phyloP scores from a whole-genome alignment of 2,329 filamentous ascomycete species.

The Coniochaeta sp. region DNA sequence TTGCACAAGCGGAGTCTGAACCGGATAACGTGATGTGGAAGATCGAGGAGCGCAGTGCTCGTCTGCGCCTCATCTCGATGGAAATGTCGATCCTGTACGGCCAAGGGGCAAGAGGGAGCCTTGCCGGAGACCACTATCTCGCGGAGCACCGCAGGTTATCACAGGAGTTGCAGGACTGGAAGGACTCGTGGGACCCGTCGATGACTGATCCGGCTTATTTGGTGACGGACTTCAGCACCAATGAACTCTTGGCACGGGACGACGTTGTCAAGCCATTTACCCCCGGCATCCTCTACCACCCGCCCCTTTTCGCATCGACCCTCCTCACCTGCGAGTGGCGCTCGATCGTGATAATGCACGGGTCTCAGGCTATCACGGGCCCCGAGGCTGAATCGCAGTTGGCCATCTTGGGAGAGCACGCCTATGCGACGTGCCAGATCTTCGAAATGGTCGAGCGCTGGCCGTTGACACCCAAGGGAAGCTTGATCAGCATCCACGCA shows the following conservation, averaged over 20 bases:
- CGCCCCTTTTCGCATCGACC: slow-evolving; percentile 66
- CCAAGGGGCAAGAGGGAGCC: slow-evolving; percentile 53
- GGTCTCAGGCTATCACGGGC: slow-evolving; percentile 59
- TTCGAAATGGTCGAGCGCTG: slow-evolving; percentile 73
- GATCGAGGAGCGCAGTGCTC: slow-evolving; percentile 58
- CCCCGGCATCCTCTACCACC: slow-evolving; percentile 61
- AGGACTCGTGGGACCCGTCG: slow-evolving; percentile 40
- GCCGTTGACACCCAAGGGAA: slow-evolving; percentile 61
- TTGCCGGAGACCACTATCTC: slow-evolving; percentile 58
- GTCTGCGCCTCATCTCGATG: slow-evolving; percentile 64
- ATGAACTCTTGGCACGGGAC: slow-evolving; percentile 42
- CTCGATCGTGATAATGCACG: slow-evolving; percentile 72
- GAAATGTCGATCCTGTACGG: slow-evolving; percentile 77
- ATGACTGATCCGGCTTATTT: slow-evolving; percentile 55
- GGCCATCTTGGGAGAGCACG: slow-evolving; percentile 50
- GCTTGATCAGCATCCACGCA: slow-evolving; percentile 65
- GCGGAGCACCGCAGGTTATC: slow-evolving; percentile 50
- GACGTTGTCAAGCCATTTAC: slow-evolving; percentile 70
- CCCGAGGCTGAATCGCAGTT: slow-evolving; percentile 33
- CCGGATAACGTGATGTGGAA: slow-evolving; percentile 58
- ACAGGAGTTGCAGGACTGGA: slow-evolving; percentile 37
- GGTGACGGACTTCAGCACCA: slow-evolving; percentile 55
- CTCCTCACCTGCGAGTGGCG: slow-evolving; percentile 70
- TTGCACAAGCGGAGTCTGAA: slow-evolving; percentile 46
- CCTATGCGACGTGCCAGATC: slow-evolving; percentile 65